A percentile compares a stretch with the other conserved stretches of the same genome.
Conservation (phyloP, 208 protist genomes). For the Tritrichomonas musculus region DNA sequence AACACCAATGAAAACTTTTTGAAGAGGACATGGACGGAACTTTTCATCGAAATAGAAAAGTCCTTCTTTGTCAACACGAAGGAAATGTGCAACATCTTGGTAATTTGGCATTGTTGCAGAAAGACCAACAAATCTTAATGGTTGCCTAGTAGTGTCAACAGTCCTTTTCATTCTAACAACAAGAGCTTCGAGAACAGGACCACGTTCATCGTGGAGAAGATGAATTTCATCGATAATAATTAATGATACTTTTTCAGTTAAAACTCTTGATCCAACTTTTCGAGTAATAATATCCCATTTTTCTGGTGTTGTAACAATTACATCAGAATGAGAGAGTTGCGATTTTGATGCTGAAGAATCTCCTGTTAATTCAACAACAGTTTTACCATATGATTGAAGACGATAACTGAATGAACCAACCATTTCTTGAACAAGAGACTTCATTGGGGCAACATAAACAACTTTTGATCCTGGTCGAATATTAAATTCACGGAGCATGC, state of each 20-base stretch:
- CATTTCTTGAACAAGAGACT: constrained; percentile 98
- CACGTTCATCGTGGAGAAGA: constrained; percentile 95
- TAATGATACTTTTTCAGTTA: constrained; percentile 65
- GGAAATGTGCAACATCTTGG: constrained; percentile 92
- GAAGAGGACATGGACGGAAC: constrained; percentile 85
- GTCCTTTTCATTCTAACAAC: constrained; percentile 82
- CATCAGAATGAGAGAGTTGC: constrained; percentile 85
- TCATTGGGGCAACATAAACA: constrained; percentile 99
- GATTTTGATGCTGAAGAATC: constrained; percentile 84
- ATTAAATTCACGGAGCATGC: constrained; percentile 81
- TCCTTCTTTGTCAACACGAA: constrained; percentile 80
- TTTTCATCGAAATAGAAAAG: constrained; percentile 60
- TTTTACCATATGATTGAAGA: constrained; percentile 66
- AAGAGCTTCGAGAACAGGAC: constrained; percentile 95
- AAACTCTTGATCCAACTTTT: constrained; percentile 68
- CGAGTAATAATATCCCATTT: constrained; percentile 99
- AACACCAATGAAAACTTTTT: constrained; percentile 93
- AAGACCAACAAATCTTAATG: constrained; percentile 92
- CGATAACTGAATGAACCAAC: constrained; percentile 83
- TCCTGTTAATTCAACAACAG: constrained; percentile 84
- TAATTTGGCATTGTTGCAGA: constrained; percentile 98
- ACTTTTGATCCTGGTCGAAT: constrained; percentile 76
- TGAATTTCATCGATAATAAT: constrained; percentile 97
- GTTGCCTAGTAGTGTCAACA: constrained; percentile 52
- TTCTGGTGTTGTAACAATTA: constrained; percentile 87